These are phyloP conservation scores for Cercospora zeina DNA, from an alignment of 2,329 filamentous ascomycete genomes.

Conservation along the genomic window DNA sequence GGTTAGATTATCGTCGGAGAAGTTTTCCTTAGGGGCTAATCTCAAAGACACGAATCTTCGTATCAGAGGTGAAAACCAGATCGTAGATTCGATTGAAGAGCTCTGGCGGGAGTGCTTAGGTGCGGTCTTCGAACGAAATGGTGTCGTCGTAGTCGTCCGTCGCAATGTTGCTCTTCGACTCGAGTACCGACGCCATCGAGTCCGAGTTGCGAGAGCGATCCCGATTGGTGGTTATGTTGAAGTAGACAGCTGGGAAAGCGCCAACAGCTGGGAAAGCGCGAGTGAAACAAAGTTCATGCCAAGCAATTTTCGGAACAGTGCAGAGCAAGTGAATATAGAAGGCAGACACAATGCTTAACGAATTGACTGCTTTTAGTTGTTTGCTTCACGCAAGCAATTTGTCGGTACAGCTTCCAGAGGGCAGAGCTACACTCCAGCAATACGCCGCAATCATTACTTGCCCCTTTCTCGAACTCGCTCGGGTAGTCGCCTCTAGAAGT, in stretches of 20 bases:
- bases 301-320: too few species aligned
- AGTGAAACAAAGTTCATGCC: too few species aligned
- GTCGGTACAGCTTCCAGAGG: too few species aligned
- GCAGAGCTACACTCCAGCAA: too few species aligned
- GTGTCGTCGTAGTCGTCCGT: neutral
- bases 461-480: too few species aligned
- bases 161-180: neutral
- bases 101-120: neutral
- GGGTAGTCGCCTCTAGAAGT: too few species aligned
- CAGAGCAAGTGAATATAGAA: too few species aligned
- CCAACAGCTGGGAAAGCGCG: neutral
- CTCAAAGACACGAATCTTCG: neutral
- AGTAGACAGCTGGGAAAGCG: neutral
- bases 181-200: neutral
- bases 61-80: neutral
- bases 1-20: neutral
- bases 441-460: too few species aligned
- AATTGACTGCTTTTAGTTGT: too few species aligned
- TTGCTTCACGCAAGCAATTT: too few species aligned
- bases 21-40: too few species aligned
- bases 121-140: neutral
- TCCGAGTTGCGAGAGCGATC: neutral
- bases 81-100: neutral
- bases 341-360: too few species aligned
- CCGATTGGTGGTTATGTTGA: neutral